Base-by-base conservation (phyloP, 2,329 filamentous ascomycete genomes). In the Talaromyces sp. region DNA sequence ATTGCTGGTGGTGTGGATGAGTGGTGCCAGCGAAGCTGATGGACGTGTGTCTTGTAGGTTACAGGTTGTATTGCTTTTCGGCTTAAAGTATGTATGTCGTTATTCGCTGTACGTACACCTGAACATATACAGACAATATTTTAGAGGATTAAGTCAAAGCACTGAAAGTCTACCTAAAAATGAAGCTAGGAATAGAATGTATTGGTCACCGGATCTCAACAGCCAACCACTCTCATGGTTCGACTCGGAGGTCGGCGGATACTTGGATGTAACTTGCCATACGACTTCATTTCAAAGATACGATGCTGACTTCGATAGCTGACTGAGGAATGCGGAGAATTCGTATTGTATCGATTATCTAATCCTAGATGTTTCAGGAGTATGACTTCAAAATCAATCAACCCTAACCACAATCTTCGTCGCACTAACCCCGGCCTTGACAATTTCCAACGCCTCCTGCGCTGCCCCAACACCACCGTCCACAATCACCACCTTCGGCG, bases 21-120 rank as follows among this genome's bases (percentile, higher is more conserved):
- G 36, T 51, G 57, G 54, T 60, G 55, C 55, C 63, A 51, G 59
- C 63, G 19, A 64, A 57, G 55, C 55, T 22, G 22, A 41, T 33
- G 11, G 28, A 28, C 15, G 25, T 8, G 2, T 9, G 28, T 33
- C 9, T 35, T 48, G 43, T n/a, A 31, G 33, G 5, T 10, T 25
- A 15, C 9, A 31, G 15, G 13, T 45, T 13, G 4, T 21, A 48
- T 48, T 48, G 13, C 17, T 15, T 46, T 31, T 31, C 15, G 9
- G 28, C 25, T 46, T 46, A 22, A 46, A 28, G 22, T 45, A 25
- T 46, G 25, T 19, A 17, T 31, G 31, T 46, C 17, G 5, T 10
- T 17, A 31, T 19, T 2, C 8, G 25, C 31, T 31, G 25, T 28
- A 28, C 25, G 25, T 28, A 28, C 7, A 4, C 25, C 7, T 28